These are phyloP conservation scores for Phascolomyces articulosus DNA, from an alignment of 371 early-diverging fungal genomes.

Conservation along the genomic window DNA sequence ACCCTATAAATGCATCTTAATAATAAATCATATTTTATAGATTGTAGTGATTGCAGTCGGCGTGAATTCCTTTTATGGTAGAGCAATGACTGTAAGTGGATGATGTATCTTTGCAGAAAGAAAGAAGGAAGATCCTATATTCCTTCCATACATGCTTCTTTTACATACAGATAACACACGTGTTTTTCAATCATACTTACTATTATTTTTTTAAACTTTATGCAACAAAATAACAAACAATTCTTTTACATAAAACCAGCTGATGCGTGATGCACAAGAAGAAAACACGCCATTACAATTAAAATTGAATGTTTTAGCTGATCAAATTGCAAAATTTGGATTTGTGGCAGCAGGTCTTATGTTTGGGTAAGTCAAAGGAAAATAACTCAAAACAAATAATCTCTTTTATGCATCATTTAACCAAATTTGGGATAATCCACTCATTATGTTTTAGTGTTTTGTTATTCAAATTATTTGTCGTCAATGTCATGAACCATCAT, in stretches of 20 bases:
- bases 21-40: too few species aligned
- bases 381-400: slow-evolving; percentile 15
- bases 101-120: background rate
- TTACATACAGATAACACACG: background rate
- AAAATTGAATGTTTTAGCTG: slow-evolving; percentile 74
- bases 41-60: slow-evolving; percentile 78
- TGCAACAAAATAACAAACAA: too few species aligned
- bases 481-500: slow-evolving; percentile 43
- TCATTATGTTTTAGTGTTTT: slow-evolving; percentile 29
- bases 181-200: background rate
- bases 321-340: slow-evolving; percentile 79
- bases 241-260: slow-evolving; percentile 2
- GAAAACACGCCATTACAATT: slow-evolving; percentile 76
- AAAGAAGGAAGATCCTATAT: too few species aligned
- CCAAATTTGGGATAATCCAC: background rate
- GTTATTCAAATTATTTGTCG: slow-evolving; percentile 60
- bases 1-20: too few species aligned
- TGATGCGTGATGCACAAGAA: slow-evolving; percentile 56
- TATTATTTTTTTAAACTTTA: background rate
- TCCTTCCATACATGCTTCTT: too few species aligned
- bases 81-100: slow-evolving; percentile 28
- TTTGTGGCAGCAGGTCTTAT: slow-evolving; percentile 62
- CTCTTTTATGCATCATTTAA: slow-evolving; percentile 11
- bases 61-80: slow-evolving; percentile 61
- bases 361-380: slow-evolving; percentile 35